A percentile compares a stretch with the other conserved stretches of the same genome.
Evolutionary conservation across 2,329 filamentous ascomycete genomes (phyloP).

Genomic region (Fusarium annulatum): DNA sequence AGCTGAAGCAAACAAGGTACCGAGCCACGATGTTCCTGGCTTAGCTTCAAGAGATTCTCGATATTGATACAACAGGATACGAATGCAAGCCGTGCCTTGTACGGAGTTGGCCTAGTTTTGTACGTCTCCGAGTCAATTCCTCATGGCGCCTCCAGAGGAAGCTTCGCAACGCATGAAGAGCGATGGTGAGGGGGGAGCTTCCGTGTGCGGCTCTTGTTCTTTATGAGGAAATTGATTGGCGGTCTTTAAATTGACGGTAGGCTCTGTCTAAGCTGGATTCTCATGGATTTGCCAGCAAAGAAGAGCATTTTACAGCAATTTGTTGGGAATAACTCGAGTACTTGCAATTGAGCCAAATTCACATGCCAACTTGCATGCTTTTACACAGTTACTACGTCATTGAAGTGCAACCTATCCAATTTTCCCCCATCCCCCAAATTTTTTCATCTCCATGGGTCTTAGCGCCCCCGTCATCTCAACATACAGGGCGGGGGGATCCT

Average conservation of each 20-base stretch:
- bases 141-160: conserved; percentile 22
- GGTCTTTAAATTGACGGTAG: neutral
- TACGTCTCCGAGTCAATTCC: conserved; percentile 18
- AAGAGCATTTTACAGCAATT: neutral
- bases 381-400: conserved; percentile 29
- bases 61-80: conserved; percentile 12
- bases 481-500: conserved; percentile 19
- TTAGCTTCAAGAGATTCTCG: conserved; percentile 20
- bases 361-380: conserved; percentile 9
- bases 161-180: conserved; percentile 11
- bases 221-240: conserved; percentile 23
- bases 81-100: conserved; percentile 16
- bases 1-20: conserved; percentile 1
- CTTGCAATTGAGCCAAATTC: neutral
- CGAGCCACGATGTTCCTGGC: conserved; percentile 28
- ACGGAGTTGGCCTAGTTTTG: conserved; percentile 32
- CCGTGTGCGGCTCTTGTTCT: conserved; percentile 25
- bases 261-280: neutral
- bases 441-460: conserved; percentile 15
- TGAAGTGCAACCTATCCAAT: conserved; percentile 19
- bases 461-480: conserved; percentile 17
- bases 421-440: conserved; percentile 22
- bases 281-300: neutral
- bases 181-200: conserved; percentile 13
- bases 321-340: neutral